Percentiles rank a stretch among this genome's conserved stretches.
Conservation (phyloP, 768 basidiomycete species). For the Steccherinum ochraceum region DNA sequence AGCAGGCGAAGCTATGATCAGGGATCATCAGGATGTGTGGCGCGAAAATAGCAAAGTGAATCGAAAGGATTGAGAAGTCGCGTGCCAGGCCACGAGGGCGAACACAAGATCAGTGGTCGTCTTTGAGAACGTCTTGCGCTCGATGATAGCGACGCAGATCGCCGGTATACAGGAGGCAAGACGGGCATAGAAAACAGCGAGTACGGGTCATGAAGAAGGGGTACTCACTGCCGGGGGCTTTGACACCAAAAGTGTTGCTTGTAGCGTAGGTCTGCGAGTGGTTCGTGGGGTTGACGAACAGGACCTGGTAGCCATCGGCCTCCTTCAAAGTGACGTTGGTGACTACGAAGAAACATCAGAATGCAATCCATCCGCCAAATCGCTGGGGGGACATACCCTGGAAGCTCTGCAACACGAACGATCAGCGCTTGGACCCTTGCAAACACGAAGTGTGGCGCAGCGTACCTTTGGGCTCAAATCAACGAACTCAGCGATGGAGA, state of each 20-base stretch:
- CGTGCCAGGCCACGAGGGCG: no score
- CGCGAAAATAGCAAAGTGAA: no score
- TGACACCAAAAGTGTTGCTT: constrained; percentile 28
- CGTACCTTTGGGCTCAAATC: constrained; percentile 22
- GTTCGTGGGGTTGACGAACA: constrained; percentile 30
- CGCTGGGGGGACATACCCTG: constrained; percentile 6
- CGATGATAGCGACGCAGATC: no score
- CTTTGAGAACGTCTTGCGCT: no score
- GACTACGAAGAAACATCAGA: no score
- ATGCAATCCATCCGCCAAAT: not conserved
- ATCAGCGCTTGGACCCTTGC: not conserved
- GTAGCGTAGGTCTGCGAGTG: constrained; percentile 25
- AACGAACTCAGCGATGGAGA: constrained; percentile 28
- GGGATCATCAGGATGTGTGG: not conserved
- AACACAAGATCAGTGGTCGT: no score
- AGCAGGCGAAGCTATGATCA: constrained; percentile 15
- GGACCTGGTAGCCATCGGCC: constrained; percentile 26
- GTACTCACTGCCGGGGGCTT: constrained; percentile 31
- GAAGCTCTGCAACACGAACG: constrained; percentile 11
- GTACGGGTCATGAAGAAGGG: constrained; percentile 2
- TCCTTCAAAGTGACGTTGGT: constrained; percentile 30
- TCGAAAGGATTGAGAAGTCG: no score
- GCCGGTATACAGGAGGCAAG: not conserved
- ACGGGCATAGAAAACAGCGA: constrained; percentile 4
- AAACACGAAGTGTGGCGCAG: not conserved